Evolutionary conservation across 805 yeast species (phyloP).

Genomic region (Candida montana): DNA sequence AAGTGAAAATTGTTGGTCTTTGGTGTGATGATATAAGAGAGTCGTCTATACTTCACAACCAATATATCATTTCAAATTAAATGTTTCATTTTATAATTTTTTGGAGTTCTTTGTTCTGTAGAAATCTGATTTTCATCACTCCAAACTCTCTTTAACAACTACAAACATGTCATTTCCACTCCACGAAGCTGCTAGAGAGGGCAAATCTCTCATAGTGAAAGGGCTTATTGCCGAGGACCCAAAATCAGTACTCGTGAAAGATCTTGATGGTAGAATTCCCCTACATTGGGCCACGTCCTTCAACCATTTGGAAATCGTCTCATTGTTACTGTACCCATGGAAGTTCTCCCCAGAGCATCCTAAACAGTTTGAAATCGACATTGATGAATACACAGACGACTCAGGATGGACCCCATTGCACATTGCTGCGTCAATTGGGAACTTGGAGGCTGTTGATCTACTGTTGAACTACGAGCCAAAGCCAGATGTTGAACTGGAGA

Average conservation of each 20-base stretch:
- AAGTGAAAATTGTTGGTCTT: too few relatives aligned
- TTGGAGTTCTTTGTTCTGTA: too few relatives aligned
- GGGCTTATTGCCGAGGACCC: constrained; percentile 43
- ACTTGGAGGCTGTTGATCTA: constrained; percentile 42
- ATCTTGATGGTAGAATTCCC: constrained; percentile 74
- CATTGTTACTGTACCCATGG: constrained; percentile 36
- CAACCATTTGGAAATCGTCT: constrained; percentile 47
- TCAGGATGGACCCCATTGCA: constrained; percentile 90
- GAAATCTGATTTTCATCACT: too few relatives aligned
- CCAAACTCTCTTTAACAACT: too few relatives aligned
- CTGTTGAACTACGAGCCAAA: constrained; percentile 46
- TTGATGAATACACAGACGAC: constrained; percentile 65
- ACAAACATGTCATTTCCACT: constrained; percentile 29
- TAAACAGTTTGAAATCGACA: constrained; percentile 39
- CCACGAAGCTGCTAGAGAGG: constrained; percentile 65
- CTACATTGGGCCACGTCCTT: constrained; percentile 85
- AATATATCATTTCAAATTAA: too few relatives aligned
- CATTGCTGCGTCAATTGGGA: constrained; percentile 74
- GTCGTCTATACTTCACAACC: too few relatives aligned
- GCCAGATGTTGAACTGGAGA: constrained; percentile 57
- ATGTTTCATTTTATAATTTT: too few relatives aligned
- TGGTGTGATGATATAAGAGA: too few relatives aligned
- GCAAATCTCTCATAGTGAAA: constrained; percentile 46
- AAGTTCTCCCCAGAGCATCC: constrained; percentile 15
- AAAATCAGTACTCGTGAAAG: constrained; percentile 41